Conservation (phyloP, 1,284 basidiomycete genomes). For the Rhodotorula mucilaginosa region DNA sequence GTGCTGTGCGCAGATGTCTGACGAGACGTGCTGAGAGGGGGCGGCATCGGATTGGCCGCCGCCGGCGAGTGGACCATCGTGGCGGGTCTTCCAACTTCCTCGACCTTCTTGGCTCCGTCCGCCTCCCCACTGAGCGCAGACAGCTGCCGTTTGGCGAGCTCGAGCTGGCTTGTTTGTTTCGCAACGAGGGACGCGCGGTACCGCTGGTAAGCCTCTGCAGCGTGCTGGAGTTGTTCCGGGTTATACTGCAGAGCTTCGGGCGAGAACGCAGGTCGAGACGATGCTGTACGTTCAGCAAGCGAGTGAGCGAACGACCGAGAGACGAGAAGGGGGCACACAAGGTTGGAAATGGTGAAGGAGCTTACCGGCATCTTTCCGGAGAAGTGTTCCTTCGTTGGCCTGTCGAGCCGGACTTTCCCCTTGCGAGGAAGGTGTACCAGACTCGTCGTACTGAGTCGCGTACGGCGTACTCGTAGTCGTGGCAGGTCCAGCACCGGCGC, state of each 20-base stretch:
- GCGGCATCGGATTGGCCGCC: background rate
- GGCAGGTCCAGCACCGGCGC: background rate
- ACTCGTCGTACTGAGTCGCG: background rate
- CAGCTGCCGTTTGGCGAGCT: background rate
- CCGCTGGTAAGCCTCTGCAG: background rate
- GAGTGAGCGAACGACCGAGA: no score
- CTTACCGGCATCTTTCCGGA: no score
- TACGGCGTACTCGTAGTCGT: no score
- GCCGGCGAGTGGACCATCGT: background rate
- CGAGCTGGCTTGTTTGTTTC: conserved; percentile 7
- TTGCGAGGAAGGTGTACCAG: background rate
- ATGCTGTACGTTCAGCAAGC: background rate
- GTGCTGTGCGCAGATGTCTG: background rate
- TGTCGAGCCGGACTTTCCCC: no score
- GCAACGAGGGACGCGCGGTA: conserved; percentile 15
- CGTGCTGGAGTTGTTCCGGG: background rate
- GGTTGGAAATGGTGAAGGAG: no score
- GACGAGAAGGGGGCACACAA: no score
- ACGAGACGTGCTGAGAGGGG: no score
- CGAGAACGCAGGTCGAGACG: background rate
- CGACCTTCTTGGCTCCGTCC: background rate
- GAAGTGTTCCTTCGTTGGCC: no score
- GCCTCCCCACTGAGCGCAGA: background rate
- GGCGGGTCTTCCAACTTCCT: background rate
- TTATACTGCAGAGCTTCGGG: conserved; percentile 4